Evolutionary conservation across 108 stramenopile species (phyloP).

Genomic region (Fragilaria radians): DNA sequence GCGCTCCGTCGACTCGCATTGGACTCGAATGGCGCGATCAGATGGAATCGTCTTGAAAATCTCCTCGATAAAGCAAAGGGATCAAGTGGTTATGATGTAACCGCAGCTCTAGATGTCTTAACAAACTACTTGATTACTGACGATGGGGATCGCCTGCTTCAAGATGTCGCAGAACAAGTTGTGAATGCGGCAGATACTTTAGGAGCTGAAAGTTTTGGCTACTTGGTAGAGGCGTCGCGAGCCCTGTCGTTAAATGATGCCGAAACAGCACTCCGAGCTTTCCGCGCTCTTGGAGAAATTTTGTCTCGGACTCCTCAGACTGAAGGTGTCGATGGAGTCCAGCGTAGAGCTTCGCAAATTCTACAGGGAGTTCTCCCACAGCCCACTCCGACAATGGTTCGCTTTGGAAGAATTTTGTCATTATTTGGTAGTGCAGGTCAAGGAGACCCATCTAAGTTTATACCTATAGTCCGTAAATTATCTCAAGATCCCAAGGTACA

Average conservation of each 20-base stretch:
- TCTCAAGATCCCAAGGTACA: conserved; percentile 68
- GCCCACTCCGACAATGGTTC: conserved; percentile 61
- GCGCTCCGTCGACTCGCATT: conserved; percentile 75
- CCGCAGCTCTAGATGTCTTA: conserved; percentile 75
- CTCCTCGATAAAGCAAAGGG: conserved; percentile 78
- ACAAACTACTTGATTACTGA: conserved; percentile 78
- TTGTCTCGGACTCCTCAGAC: conserved; percentile 12
- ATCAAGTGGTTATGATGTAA: conserved; percentile 75
- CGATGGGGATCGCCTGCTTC: conserved; percentile 60
- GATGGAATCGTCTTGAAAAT: conserved; percentile 89
- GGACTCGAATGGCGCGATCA: conserved; percentile 68
- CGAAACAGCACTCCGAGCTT: conserved; percentile 50
- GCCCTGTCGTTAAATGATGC: conserved; percentile 66
- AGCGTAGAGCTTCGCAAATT: conserved; percentile 20
- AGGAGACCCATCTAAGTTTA: conserved; percentile 49
- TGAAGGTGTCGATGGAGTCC: conserved; percentile 15
- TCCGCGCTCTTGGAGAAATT: conserved; percentile 46
- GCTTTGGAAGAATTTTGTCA: conserved; percentile 44
- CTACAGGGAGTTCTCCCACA: conserved; percentile 49
- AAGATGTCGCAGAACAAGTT: conserved; percentile 65
- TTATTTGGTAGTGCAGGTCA: conserved; percentile 40
- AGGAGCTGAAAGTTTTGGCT: conserved; percentile 54
- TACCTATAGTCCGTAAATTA: conserved; percentile 63
- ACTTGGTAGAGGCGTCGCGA: conserved; percentile 43
- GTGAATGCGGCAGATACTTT: conserved; percentile 72